Conservation (phyloP, 345 rosid genomes). For the Eucalyptus urophylla region DNA sequence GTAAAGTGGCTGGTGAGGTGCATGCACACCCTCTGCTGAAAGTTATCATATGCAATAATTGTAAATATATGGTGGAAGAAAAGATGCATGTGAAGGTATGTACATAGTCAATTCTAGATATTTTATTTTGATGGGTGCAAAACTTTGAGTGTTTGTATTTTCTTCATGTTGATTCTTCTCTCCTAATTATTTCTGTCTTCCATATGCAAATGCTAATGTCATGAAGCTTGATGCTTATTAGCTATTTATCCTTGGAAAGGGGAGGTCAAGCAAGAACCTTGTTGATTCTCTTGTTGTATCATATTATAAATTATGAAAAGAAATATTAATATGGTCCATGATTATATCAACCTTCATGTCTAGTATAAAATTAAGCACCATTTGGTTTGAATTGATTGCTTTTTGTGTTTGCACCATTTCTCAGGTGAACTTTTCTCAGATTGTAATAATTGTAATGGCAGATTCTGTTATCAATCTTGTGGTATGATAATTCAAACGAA, state of each 20-base stretch:
- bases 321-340: background rate
- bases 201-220: background rate
- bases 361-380: background rate
- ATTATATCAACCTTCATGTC: background rate
- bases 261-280: background rate
- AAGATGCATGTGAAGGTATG: conserved; percentile 63
- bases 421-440: background rate
- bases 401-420: background rate
- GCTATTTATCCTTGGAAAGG: background rate
- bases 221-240: background rate
- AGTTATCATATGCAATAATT: conserved; percentile 80
- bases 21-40: conserved; percentile 71
- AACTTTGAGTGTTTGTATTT: background rate
- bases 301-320: background rate
- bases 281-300: background rate
- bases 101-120: background rate
- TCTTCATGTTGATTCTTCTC: background rate
- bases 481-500: background rate
- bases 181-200: background rate
- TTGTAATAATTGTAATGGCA: background rate
- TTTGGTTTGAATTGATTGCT: background rate
- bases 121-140: background rate
- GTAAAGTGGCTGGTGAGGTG: conserved; percentile 47
- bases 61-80: conserved; percentile 59
- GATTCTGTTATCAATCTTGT: background rate